phyloP scores from a whole-genome alignment of 345 rosid genomes.

The Salix viminalis region DNA sequence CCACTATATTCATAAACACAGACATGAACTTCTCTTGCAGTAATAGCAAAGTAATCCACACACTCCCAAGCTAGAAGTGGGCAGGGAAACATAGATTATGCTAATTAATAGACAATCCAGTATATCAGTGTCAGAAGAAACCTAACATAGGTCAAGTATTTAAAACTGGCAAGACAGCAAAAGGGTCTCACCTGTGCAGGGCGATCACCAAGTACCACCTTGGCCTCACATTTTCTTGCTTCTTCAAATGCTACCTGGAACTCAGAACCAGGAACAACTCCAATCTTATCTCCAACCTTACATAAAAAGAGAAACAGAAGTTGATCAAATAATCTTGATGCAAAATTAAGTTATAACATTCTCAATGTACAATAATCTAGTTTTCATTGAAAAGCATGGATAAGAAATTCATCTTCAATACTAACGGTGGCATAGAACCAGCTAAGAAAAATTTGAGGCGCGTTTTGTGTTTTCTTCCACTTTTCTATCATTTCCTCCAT shows the following conservation, averaged over 20 bases:
- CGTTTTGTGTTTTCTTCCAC: slow-evolving; percentile 84
- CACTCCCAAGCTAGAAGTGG: not conserved
- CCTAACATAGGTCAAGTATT: not conserved
- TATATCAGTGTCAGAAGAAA: not conserved
- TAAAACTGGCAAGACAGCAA: slow-evolving; percentile 5
- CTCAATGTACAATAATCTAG: not conserved
- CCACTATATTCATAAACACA: not conserved
- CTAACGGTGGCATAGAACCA: slow-evolving; percentile 93
- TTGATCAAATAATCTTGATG: not conserved
- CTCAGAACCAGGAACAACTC: slow-evolving; percentile 85
- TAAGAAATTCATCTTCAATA: not conserved
- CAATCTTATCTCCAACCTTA: slow-evolving; percentile 74
- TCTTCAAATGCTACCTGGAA: slow-evolving; percentile 92
- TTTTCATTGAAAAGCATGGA: not conserved
- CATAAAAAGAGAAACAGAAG: slow-evolving; percentile 1
- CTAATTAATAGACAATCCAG: not conserved
- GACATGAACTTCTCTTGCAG: not conserved
- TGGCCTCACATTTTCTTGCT: slow-evolving; percentile 74
- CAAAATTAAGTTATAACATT: not conserved
- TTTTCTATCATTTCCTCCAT: slow-evolving; percentile 82
- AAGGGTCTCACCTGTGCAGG: slow-evolving; percentile 60
- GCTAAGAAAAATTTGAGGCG: slow-evolving; percentile 78
- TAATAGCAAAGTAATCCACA: not conserved
- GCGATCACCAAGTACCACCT: slow-evolving; percentile 91
- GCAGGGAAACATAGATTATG: not conserved